These are phyloP conservation scores for Nicotiana noctiflora DNA, from an alignment of 257 asterid species.

Conservation along the genomic window DNA sequence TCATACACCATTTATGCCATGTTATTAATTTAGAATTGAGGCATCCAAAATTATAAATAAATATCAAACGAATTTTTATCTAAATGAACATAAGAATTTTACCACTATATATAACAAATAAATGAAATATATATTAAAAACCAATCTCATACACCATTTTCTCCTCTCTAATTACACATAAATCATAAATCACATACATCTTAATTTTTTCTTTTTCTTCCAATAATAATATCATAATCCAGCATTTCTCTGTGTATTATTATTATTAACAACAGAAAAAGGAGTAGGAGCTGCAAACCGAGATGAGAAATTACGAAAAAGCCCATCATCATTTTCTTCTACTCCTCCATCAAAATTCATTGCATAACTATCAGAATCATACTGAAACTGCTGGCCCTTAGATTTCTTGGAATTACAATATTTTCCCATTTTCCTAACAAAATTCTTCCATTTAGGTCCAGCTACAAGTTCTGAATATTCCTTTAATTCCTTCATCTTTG, in stretches of 20 bases:
- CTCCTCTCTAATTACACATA: background rate
- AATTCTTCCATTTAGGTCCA: constrained; percentile 51
- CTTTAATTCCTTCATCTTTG: constrained; percentile 26
- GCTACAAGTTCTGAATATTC: constrained; percentile 44
- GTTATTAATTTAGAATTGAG: background rate
- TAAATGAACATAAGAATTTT: too few relatives aligned
- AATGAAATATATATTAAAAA: background rate
- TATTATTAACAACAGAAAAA: background rate
- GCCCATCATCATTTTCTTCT: constrained; percentile 23
- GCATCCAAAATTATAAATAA: background rate
- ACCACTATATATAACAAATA: background rate
- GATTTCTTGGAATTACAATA: constrained; percentile 20
- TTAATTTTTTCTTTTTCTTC: background rate
- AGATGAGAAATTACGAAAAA: constrained; percentile 38
- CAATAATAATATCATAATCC: constrained; percentile 17
- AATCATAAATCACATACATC: background rate
- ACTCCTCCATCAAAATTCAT: constrained; percentile 40
- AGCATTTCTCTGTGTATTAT: constrained; percentile 22
- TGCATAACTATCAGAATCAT: constrained; percentile 51
- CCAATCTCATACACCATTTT: background rate
- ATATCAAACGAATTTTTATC: too few relatives aligned
- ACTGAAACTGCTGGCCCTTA: constrained; percentile 30
- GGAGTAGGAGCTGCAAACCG: constrained; percentile 35
- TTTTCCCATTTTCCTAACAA: constrained; percentile 32
- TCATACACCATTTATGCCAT: background rate